Conservation (phyloP, 768 basidiomycete genomes). For the Cystobasidium onofrii region DNA sequence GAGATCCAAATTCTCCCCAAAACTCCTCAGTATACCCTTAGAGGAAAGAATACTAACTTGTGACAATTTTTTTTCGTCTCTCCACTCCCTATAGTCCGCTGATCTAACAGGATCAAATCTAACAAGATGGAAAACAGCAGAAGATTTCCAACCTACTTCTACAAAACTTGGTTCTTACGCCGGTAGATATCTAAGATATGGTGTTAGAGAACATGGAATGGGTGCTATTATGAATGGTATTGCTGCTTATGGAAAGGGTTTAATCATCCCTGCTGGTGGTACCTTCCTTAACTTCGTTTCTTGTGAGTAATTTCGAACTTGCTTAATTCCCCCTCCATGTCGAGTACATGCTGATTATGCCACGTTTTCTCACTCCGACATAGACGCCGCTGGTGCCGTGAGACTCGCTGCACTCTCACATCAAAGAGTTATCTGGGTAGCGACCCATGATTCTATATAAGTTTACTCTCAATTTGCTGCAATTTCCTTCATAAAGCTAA, state of each 20-base stretch:
- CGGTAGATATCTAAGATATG: constrained; percentile 88
- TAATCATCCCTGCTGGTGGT: constrained; percentile 75
- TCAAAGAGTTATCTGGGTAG: constrained; percentile 90
- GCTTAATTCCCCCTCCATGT: background rate
- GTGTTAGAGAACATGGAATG: constrained; percentile 97
- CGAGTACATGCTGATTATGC: background rate
- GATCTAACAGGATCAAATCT: constrained; percentile 44
- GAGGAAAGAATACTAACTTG: too few species aligned
- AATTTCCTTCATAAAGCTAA: constrained; percentile 44
- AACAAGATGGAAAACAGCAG: constrained; percentile 71
- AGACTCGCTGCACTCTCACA: constrained; percentile 78
- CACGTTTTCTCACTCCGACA: background rate
- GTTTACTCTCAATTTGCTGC: too few species aligned
- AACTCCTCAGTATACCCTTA: too few species aligned
- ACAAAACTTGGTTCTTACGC: constrained; percentile 74
- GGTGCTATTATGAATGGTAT: constrained; percentile 89
- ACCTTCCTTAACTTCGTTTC: constrained; percentile 61
- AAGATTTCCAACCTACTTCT: constrained; percentile 85
- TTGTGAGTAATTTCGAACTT: background rate
- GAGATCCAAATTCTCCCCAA: too few species aligned
- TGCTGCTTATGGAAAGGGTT: constrained; percentile 65
- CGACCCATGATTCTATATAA: constrained; percentile 92
- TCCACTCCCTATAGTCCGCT: constrained; percentile 34
- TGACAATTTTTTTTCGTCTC: too few species aligned
- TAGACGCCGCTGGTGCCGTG: constrained; percentile 63